phyloP scores from a whole-genome alignment of 257 asterid genomes.

The Plantago ovata region DNA sequence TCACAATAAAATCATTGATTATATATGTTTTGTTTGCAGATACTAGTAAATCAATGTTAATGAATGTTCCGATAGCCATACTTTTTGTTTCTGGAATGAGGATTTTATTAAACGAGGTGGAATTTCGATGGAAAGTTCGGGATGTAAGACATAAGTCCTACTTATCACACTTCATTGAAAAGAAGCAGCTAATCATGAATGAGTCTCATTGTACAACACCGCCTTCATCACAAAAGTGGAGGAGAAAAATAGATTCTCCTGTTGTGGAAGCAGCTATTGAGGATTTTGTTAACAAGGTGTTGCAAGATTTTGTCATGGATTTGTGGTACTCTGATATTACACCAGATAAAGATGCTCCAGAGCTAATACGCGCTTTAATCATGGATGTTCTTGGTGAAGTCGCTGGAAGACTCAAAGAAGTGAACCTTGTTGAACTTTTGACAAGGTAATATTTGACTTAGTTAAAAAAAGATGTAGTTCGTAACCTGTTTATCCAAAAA shows the following conservation, averaged over 20 bases:
- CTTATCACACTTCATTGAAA: constrained; percentile 67
- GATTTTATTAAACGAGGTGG: constrained; percentile 72
- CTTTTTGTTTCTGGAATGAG: constrained; percentile 72
- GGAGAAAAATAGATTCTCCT: constrained; percentile 77
- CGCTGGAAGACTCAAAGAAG: constrained; percentile 66
- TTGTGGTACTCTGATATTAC: constrained; percentile 87
- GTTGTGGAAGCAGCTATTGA: constrained; percentile 77
- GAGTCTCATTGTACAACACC: constrained; percentile 53
- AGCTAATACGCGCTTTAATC: constrained; percentile 53
- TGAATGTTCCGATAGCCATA: constrained; percentile 75
- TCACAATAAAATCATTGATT: no score
- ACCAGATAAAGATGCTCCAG: constrained; percentile 81
- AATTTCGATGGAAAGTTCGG: constrained; percentile 63
- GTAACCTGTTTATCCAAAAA: constrained; percentile 15
- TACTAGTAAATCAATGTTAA: constrained; percentile 85
- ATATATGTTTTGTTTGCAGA: constrained; percentile 40
- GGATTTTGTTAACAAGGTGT: constrained; percentile 59
- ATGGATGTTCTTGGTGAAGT: constrained; percentile 89
- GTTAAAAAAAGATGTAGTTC: constrained; percentile 17
- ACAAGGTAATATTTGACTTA: constrained; percentile 52
- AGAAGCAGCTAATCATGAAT: constrained; percentile 62
- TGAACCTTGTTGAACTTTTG: constrained; percentile 79
- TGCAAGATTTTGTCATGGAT: constrained; percentile 79
- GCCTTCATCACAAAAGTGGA: constrained; percentile 66
- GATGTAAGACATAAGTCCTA: constrained; percentile 41